A percentile compares a stretch with the other conserved stretches of the same genome.
phyloP scores from a whole-genome alignment of 331 rosid species.

The Dryas integrifolia region DNA sequence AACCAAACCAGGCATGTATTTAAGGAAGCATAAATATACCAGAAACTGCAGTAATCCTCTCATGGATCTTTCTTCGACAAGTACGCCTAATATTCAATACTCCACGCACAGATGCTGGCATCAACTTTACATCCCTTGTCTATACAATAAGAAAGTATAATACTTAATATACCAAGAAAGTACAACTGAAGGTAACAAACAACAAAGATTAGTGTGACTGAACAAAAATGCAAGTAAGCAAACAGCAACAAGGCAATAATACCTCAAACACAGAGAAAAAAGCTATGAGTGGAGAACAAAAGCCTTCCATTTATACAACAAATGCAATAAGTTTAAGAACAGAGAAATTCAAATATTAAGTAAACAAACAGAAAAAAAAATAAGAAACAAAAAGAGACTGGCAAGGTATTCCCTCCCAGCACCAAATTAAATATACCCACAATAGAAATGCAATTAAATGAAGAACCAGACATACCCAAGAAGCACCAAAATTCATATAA shows the following conservation, averaged over 20 bases:
- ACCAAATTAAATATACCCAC: background rate
- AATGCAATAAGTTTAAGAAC: background rate
- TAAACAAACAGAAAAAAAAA: background rate
- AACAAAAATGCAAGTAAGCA: background rate
- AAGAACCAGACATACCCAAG: background rate
- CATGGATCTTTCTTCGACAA: slow-evolving; percentile 75
- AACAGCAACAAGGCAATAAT: background rate
- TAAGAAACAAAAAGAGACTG: background rate
- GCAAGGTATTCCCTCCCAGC: background rate
- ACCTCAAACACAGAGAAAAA: background rate
- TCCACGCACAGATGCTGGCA: slow-evolving; percentile 66
- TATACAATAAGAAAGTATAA: slow-evolving; percentile 29
- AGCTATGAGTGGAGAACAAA: background rate
- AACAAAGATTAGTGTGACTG: background rate
- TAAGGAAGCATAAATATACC: slow-evolving; percentile 46
- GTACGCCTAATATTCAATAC: slow-evolving; percentile 55
- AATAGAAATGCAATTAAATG: background rate
- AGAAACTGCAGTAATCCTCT: slow-evolving; percentile 73
- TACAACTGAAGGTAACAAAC: background rate
- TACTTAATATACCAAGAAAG: background rate
- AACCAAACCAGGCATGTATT: slow-evolving; percentile 8
- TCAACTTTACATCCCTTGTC: slow-evolving; percentile 83
- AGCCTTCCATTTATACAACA: too few species aligned
- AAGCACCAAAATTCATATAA: background rate
- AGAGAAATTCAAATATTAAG: too few species aligned